Conservation (phyloP, 2,329 filamentous ascomycete species). For the Penicillium sp. region DNA sequence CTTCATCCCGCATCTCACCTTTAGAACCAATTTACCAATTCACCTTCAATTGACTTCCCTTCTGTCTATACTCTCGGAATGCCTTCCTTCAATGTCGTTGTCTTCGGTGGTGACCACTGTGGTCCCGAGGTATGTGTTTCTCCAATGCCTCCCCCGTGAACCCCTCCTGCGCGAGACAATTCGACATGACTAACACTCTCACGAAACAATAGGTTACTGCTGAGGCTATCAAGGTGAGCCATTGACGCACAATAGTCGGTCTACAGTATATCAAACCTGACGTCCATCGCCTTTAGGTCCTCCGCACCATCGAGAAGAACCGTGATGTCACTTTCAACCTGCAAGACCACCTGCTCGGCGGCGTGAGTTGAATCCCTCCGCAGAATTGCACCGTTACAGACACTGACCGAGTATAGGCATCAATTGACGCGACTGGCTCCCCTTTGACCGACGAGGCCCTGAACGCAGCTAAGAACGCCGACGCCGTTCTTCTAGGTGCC, state of each 20-base stretch:
- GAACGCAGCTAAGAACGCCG: slow-evolving; percentile 72
- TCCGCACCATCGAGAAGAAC: slow-evolving; percentile 70
- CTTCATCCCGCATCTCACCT: slow-evolving; percentile 23
- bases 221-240: slow-evolving; percentile 74
- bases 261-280: slow-evolving; percentile 2
- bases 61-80: slow-evolving; percentile 43
- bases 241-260: background rate
- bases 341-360: slow-evolving; percentile 82
- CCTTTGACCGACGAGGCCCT: slow-evolving; percentile 82
- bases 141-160: background rate
- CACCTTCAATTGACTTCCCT: slow-evolving; percentile 8
- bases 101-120: slow-evolving; percentile 78
- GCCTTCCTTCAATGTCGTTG: slow-evolving; percentile 71
- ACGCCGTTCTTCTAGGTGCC: slow-evolving; percentile 86
- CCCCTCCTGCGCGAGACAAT: slow-evolving; percentile 6
- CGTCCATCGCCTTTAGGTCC: slow-evolving; percentile 51
- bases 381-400: background rate
- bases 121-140: slow-evolving; percentile 70
- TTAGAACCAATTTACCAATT: slow-evolving; percentile 14
- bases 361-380: slow-evolving; percentile 58
- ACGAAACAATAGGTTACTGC: slow-evolving; percentile 60
- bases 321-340: slow-evolving; percentile 79
- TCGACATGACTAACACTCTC: slow-evolving; percentile 4
- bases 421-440: slow-evolving; percentile 74
- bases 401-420: slow-evolving; percentile 56